phyloP scores from a whole-genome alignment of 2,329 filamentous ascomycete genomes.

The Colletotrichum horii region DNA sequence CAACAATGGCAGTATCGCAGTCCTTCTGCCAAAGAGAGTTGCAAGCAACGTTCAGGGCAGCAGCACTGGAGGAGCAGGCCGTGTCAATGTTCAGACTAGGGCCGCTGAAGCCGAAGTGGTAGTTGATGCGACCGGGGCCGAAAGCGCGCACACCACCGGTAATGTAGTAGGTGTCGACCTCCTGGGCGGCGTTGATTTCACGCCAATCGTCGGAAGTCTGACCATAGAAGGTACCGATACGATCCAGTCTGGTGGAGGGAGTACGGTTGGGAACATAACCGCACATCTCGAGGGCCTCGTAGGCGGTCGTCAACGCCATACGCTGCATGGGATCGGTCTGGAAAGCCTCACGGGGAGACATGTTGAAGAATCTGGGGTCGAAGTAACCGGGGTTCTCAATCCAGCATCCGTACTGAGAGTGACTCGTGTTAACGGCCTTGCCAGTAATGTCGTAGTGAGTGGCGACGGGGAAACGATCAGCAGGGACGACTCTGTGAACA shows the following conservation, averaged over 20 bases:
- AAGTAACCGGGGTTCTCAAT: slow-evolving; percentile 71
- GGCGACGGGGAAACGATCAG: slow-evolving; percentile 66
- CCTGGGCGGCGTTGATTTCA: slow-evolving; percentile 77
- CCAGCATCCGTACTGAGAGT: slow-evolving; percentile 43
- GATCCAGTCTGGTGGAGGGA: slow-evolving; percentile 62
- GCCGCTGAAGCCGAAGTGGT: slow-evolving; percentile 78
- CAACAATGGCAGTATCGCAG: slow-evolving; percentile 81
- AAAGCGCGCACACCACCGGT: slow-evolving; percentile 57
- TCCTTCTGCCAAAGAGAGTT: slow-evolving; percentile 77
- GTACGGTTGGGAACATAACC: slow-evolving; percentile 73
- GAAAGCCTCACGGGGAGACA: slow-evolving; percentile 70
- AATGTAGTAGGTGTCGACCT: slow-evolving; percentile 63
- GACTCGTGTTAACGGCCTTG: slow-evolving; percentile 65
- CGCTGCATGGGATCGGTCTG: slow-evolving; percentile 80
- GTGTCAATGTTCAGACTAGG: slow-evolving; percentile 78
- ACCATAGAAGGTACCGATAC: slow-evolving; percentile 77
- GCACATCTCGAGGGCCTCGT: slow-evolving; percentile 80
- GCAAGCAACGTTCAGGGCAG: slow-evolving; percentile 73
- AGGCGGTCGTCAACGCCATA: slow-evolving; percentile 74
- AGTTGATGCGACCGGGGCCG: slow-evolving; percentile 70
- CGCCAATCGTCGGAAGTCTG: slow-evolving; percentile 80
- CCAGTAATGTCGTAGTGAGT: slow-evolving; percentile 67
- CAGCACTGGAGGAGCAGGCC: slow-evolving; percentile 76
- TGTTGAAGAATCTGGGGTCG: slow-evolving; percentile 74
- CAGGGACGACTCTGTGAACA: slow-evolving; percentile 62